These are phyloP conservation scores for Borovskyia barvae DNA, from an alignment of 208 protist genomes.

Conservation along the genomic window DNA sequence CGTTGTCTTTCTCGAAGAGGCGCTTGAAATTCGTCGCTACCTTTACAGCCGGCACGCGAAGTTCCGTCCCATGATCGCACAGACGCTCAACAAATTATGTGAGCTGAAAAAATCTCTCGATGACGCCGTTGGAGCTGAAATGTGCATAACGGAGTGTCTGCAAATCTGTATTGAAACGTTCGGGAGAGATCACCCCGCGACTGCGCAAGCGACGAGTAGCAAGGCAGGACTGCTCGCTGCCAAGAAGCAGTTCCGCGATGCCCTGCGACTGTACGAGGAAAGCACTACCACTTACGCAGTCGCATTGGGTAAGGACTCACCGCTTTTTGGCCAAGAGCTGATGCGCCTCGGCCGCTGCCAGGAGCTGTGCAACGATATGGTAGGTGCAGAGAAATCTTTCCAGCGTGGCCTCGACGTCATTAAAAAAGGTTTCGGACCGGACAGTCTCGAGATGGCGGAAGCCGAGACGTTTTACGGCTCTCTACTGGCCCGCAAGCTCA, in stretches of 20 bases:
- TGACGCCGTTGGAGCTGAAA: constrained; percentile 78
- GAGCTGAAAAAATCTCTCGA: constrained; percentile 82
- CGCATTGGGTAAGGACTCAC: constrained; percentile 75
- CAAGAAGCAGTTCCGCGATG: constrained; percentile 81
- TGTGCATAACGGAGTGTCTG: constrained; percentile 87
- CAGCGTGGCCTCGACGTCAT: constrained; percentile 63
- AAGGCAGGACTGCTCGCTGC: constrained; percentile 79
- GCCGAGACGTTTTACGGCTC: constrained; percentile 74
- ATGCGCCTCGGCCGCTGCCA: constrained; percentile 81
- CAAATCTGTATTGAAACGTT: constrained; percentile 82
- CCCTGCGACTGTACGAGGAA: constrained; percentile 75
- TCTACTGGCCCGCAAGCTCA: constrained; percentile 62
- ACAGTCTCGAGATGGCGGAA: constrained; percentile 72
- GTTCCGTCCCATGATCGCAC: constrained; percentile 88
- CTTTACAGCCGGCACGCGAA: constrained; percentile 77
- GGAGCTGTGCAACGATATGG: constrained; percentile 77
- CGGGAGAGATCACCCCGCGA: constrained; percentile 78
- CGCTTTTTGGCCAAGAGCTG: constrained; percentile 72
- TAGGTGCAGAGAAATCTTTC: constrained; percentile 67
- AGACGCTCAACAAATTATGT: constrained; percentile 88
- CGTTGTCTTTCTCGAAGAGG: constrained; percentile 83
- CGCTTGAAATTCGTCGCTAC: constrained; percentile 84
- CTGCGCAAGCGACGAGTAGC: constrained; percentile 81
- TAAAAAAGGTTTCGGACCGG: constrained; percentile 54
- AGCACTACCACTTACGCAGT: constrained; percentile 70